Percentiles rank a stretch among this genome's conserved stretches.
These are phyloP conservation scores for Coemansia aciculifera DNA, from an alignment of 192 early-diverging fungal species.

Conservation along the genomic window DNA sequence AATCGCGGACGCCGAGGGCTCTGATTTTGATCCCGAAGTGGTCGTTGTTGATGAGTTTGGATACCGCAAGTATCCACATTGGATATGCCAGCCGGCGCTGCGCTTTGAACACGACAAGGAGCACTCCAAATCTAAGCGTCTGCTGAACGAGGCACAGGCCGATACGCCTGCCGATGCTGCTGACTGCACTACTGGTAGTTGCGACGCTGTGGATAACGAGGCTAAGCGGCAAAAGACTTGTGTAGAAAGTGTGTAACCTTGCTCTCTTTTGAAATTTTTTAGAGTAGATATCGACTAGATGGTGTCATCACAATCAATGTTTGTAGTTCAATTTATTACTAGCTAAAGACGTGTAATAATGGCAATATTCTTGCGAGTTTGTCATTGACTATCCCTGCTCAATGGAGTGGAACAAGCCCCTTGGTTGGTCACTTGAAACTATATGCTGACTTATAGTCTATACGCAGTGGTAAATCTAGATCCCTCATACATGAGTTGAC, in stretches of 20 bases:
- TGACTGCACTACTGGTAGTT: neutral
- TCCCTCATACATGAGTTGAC: neutral
- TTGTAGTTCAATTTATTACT: neutral
- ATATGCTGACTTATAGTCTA: neutral
- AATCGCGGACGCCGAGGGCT: slow-evolving; percentile 20
- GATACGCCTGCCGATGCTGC: neutral
- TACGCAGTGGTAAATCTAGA: neutral
- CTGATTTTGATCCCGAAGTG: slow-evolving; percentile 30
- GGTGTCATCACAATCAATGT: neutral
- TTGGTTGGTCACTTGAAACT: neutral
- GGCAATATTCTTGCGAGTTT: neutral
- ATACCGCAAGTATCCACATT: slow-evolving; percentile 59
- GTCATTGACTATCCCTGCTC: too few species aligned
- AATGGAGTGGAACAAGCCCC: neutral
- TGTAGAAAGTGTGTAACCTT: neutral
- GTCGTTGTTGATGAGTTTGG: slow-evolving; percentile 41
- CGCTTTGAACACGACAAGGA: slow-evolving; percentile 56
- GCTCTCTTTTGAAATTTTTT: neutral
- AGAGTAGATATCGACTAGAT: neutral
- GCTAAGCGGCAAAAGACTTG: slow-evolving; percentile 23
- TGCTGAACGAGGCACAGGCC: slow-evolving; percentile 42
- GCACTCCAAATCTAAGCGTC: slow-evolving; percentile 39
- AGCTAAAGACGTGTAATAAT: too few species aligned
- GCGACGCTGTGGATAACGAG: slow-evolving; percentile 5
- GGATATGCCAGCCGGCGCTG: slow-evolving; percentile 63